Evolutionary conservation across 2,329 filamentous ascomycete species (phyloP), one percentile per base, ranked within the genome.

Genomic region (Arthrobotrys pseudoclavata): DNA sequence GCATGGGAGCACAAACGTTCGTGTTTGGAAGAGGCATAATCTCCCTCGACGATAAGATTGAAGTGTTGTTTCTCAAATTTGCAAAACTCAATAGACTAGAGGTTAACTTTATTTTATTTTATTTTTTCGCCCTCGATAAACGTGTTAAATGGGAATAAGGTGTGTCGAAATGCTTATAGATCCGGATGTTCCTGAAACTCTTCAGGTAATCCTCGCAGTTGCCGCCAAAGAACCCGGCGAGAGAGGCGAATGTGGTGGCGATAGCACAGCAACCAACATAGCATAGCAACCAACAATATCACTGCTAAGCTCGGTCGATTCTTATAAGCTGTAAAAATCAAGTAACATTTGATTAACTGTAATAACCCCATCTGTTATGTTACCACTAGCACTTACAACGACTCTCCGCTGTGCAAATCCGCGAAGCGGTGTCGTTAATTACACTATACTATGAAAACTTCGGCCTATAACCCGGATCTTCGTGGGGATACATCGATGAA

Each of bases 131-230:
- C 47, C 22, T 75, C 24, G 47, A 42, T 48, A 40, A 26, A 31
- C 53, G n/a, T 40, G 24, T 61, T 53, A 5, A 24, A 42, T 40
- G 6, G 57, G 18, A 68, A 57, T 76, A 76, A 76, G 71, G 71
- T 76, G 71, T 76, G 71, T 76, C 71, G 10, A 76, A 63, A 34
- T 45, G 13, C 18, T 12, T 31, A 48, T 52, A n/a, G 47, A 60
- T 66, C 34, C 57, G 64, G 37, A 64, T 66, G 60, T 69, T 4
- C 64, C 71, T 76, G 64, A 60, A 48, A 45, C 64, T 76, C 63
- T 67, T 53, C 13, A 20, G 22, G 18, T 34, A 62, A 64, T 66
- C 66, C 57, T 5, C 57, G 63, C 26, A 76, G 55, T 76, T 76
- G 71, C 71, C 64, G 57, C 64, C 50, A 60, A 20, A 53, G 18